These are phyloP conservation scores for Ustilago crameri DNA, from an alignment of 1,284 basidiomycete genomes.

Conservation along the genomic window DNA sequence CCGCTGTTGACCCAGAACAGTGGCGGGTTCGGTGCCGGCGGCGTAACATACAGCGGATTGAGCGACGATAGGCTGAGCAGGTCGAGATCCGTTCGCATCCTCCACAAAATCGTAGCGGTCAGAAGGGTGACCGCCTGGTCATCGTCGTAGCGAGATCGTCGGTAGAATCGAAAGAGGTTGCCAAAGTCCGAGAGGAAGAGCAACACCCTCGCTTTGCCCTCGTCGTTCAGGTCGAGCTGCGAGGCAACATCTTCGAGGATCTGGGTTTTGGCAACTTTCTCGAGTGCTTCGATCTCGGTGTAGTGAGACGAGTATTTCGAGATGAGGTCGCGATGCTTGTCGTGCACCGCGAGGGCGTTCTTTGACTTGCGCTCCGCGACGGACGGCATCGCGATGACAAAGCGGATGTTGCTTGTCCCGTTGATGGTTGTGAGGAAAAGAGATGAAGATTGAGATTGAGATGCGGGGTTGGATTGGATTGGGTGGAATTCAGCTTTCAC, in stretches of 20 bases:
- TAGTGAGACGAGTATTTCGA: slow-evolving; percentile 22
- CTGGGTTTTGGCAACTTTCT: slow-evolving; percentile 28
- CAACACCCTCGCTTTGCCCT: slow-evolving; percentile 26
- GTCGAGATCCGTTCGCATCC: slow-evolving; percentile 59
- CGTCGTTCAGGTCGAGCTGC: slow-evolving; percentile 37
- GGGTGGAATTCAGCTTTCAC: not conserved
- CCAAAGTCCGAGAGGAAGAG: slow-evolving; percentile 41
- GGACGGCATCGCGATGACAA: slow-evolving; percentile 33
- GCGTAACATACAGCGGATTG: slow-evolving; percentile 60
- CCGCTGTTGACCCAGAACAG: slow-evolving; percentile 64
- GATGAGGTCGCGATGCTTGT: slow-evolving; percentile 50
- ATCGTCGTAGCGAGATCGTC: slow-evolving; percentile 47
- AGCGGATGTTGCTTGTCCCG: too few species aligned
- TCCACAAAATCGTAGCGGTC: slow-evolving; percentile 50
- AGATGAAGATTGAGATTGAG: not conserved
- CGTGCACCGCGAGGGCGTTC: slow-evolving; percentile 41
- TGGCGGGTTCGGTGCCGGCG: slow-evolving; percentile 51
- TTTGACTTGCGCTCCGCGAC: slow-evolving; percentile 28
- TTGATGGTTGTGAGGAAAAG: not conserved
- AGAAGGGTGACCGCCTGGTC: slow-evolving; percentile 47
- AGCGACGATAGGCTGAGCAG: slow-evolving; percentile 46
- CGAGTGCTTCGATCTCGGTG: slow-evolving; percentile 19
- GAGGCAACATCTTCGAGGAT: slow-evolving; percentile 31
- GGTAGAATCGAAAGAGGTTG: slow-evolving; percentile 59
- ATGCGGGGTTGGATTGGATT: not conserved